Conservation (phyloP, 148 eudicot genomes). For the Cornus suecica region DNA sequence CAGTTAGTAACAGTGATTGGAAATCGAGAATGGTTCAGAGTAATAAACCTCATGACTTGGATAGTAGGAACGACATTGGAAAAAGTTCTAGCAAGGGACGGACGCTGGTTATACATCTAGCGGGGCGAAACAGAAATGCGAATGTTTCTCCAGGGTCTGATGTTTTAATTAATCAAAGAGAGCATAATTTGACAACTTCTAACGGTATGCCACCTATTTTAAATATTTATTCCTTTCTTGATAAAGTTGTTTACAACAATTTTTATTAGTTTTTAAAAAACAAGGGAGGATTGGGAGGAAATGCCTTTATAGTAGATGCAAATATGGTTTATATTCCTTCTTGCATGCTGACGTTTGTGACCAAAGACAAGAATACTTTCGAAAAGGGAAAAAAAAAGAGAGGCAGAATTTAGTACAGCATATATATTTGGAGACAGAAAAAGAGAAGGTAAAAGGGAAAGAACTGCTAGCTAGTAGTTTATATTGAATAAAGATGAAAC, state of each 20-base stretch:
- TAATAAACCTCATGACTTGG: constrained; percentile 32
- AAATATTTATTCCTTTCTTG: neutral
- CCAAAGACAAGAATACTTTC: neutral
- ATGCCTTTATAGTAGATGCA: neutral
- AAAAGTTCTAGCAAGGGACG: constrained; percentile 55
- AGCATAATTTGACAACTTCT: constrained; percentile 44
- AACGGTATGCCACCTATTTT: constrained; percentile 47
- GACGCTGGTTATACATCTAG: constrained; percentile 91
- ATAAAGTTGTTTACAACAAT: neutral
- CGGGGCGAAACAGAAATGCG: constrained; percentile 55
- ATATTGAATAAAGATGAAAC: neutral
- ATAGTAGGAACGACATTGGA: constrained; percentile 37
- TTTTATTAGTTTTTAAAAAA: neutral
- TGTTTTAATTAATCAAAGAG: constrained; percentile 59
- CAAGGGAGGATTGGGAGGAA: neutral
- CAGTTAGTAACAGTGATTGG: constrained; percentile 34
- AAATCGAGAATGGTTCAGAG: constrained; percentile 43
- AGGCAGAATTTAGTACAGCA: neutral
- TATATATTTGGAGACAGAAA: neutral
- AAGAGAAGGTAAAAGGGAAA: neutral
- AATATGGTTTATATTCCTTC: neutral
- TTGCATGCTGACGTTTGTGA: neutral
- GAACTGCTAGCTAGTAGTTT: neutral
- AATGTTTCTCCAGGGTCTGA: constrained; percentile 71
- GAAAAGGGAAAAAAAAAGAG: too few relatives aligned